phyloP scores from a whole-genome alignment of 148 eudicot genomes.

The Rhododendron simsii region DNA sequence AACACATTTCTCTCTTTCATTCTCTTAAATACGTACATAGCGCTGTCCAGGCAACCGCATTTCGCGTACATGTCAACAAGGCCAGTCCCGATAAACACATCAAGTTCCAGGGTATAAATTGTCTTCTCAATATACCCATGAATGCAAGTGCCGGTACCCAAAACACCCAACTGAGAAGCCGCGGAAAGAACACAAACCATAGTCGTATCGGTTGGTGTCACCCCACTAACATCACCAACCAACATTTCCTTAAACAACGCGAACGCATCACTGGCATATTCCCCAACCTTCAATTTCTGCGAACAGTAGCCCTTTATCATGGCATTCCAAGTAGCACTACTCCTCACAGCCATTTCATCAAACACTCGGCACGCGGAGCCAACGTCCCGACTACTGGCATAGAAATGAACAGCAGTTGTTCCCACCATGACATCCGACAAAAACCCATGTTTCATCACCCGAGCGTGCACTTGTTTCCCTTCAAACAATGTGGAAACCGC shows the following conservation, averaged over 20 bases:
- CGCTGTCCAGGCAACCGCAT: slow-evolving; percentile 48
- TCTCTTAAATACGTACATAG: slow-evolving; percentile 28
- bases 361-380: slow-evolving; percentile 43
- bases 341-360: slow-evolving; percentile 56
- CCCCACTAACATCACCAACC: slow-evolving; percentile 15
- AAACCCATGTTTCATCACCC: slow-evolving; percentile 33
- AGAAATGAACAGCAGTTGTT: slow-evolving; percentile 55
- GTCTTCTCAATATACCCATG: slow-evolving; percentile 55
- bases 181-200: slow-evolving; percentile 53
- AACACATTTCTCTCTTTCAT: slow-evolving; percentile 44
- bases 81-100: slow-evolving; percentile 53
- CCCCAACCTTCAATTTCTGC: slow-evolving; percentile 10
- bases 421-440: slow-evolving; percentile 23
- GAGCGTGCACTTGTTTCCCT: slow-evolving; percentile 51
- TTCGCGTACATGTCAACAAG: slow-evolving; percentile 64
- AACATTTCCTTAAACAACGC: slow-evolving; percentile 40
- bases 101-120: slow-evolving; percentile 20
- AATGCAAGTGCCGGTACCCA: slow-evolving; percentile 42
- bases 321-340: slow-evolving; percentile 55
- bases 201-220: slow-evolving; percentile 36
- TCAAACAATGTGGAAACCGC: slow-evolving; percentile 25
- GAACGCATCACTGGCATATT: slow-evolving; percentile 29
- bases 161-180: slow-evolving; percentile 39
- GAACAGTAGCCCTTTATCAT: slow-evolving; percentile 57
- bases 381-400: slow-evolving; percentile 28